Evolutionary conservation across 768 basidiomycete species (phyloP).

Genomic region (Kwoniella shandongensis): DNA sequence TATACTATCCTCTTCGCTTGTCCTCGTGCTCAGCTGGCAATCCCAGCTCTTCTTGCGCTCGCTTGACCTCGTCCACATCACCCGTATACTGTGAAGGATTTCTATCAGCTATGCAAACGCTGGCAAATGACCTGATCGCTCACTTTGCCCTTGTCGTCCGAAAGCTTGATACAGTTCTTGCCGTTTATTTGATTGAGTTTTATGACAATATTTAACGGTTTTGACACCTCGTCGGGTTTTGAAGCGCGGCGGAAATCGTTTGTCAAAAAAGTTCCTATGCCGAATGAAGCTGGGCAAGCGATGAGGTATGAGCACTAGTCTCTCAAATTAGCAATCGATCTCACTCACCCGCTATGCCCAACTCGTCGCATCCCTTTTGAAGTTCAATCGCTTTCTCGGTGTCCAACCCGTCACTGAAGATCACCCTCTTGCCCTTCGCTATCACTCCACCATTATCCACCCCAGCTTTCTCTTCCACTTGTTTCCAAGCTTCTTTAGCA

Average conservation of each 20-base stretch:
- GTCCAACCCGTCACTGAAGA: constrained; percentile 81
- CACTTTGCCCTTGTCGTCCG: constrained; percentile 85
- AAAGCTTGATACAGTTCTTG: constrained; percentile 83
- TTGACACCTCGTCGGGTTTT: constrained; percentile 45
- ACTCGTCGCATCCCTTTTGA: constrained; percentile 67
- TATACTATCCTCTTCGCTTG: constrained; percentile 26
- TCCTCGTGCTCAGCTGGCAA: constrained; percentile 30
- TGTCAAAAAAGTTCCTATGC: constrained; percentile 88
- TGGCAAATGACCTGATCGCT: constrained; percentile 8
- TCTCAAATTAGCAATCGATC: constrained; percentile 43
- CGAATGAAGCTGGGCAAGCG: constrained; percentile 68
- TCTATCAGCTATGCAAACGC: neutral
- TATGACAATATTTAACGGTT: constrained; percentile 83
- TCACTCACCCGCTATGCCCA: constrained; percentile 63
- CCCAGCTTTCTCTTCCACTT: constrained; percentile 57
- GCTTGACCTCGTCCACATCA: constrained; percentile 61
- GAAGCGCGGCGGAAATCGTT: constrained; percentile 69
- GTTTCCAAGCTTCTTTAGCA: constrained; percentile 70
- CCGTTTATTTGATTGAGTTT: constrained; percentile 76
- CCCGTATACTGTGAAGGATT: constrained; percentile 65
- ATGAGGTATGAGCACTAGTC: constrained; percentile 7
- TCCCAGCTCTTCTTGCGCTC: constrained; percentile 59
- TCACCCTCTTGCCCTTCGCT: constrained; percentile 64
- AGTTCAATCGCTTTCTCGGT: constrained; percentile 70
- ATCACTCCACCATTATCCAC: constrained; percentile 25